A percentile compares a stretch with the other conserved stretches of the same genome.
phyloP scores from a whole-genome alignment of 352 stramenopile species.

The Phytophthora parvispora region DNA sequence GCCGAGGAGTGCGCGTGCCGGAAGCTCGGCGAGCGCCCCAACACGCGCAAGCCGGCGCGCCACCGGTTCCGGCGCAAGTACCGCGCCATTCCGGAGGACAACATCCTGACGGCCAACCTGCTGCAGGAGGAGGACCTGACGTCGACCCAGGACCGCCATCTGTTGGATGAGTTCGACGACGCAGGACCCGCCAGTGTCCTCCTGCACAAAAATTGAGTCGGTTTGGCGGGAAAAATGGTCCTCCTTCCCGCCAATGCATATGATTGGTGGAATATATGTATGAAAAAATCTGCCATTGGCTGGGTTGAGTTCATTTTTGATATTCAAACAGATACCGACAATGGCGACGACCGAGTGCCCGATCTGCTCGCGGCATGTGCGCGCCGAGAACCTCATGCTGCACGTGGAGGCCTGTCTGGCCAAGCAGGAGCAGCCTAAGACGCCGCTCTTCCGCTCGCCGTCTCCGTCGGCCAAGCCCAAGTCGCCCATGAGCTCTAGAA shows the following conservation, averaged over 20 bases:
- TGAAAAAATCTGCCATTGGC: slow-evolving; percentile 13
- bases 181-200: slow-evolving; percentile 28
- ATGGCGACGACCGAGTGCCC: slow-evolving; percentile 65
- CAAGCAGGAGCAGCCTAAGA: slow-evolving; percentile 41
- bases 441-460: slow-evolving; percentile 6
- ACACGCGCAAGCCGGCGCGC: slow-evolving; percentile 30
- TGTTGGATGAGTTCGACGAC: slow-evolving; percentile 43
- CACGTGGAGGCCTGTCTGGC: slow-evolving; percentile 75
- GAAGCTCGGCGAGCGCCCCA: slow-evolving; percentile 39
- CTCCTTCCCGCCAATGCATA: slow-evolving; percentile 18
- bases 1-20: slow-evolving; percentile 37
- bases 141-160: slow-evolving; percentile 32
- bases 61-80: slow-evolving; percentile 47
- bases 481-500: slow-evolving; percentile 4
- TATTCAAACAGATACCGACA: background rate
- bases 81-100: slow-evolving; percentile 45
- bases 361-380: slow-evolving; percentile 85
- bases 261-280: slow-evolving; percentile 25
- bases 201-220: slow-evolving; percentile 19
- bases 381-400: slow-evolving; percentile 73
- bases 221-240: slow-evolving; percentile 8
- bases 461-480: slow-evolving; percentile 28
- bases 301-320: slow-evolving; percentile 16
- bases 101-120: slow-evolving; percentile 39
- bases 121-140: slow-evolving; percentile 41